Conservation (phyloP, 2,329 filamentous ascomycete genomes). For the Amauroascus verrucosus region DNA sequence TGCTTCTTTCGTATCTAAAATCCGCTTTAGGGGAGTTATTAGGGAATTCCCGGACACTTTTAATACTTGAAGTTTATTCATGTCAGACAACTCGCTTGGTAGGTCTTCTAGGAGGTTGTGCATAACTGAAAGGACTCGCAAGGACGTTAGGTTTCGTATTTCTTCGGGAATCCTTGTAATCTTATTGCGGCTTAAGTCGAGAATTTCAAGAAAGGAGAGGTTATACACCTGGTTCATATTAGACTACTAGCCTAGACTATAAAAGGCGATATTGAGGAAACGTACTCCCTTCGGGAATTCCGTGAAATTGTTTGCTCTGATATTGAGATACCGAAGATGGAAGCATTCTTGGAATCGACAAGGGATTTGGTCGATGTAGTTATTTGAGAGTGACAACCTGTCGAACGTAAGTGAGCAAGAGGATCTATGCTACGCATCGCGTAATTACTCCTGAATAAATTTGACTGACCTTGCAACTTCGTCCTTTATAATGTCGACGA, state of each 20-base stretch:
- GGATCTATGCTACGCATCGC: not conserved
- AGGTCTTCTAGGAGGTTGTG: conserved; percentile 79
- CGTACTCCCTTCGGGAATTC: conserved; percentile 56
- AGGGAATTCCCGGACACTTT: conserved; percentile 86
- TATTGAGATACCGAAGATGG: conserved; percentile 42
- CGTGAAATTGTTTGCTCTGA: conserved; percentile 41
- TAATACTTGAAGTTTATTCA: conserved; percentile 77
- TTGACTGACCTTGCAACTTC: conserved; percentile 41
- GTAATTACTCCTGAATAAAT: not conserved
- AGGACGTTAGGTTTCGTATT: conserved; percentile 66
- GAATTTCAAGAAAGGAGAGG: conserved; percentile 76
- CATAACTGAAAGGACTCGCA: conserved; percentile 81
- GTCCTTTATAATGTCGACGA: conserved; percentile 44
- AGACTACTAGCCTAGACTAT: not conserved
- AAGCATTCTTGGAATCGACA: conserved; percentile 40
- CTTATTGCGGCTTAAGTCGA: conserved; percentile 84
- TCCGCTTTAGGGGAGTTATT: conserved; percentile 63
- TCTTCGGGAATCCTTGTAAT: conserved; percentile 67
- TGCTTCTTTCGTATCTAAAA: conserved; percentile 55
- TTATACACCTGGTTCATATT: conserved; percentile 59
- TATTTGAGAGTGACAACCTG: conserved; percentile 43
- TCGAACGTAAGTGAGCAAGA: conserved; percentile 11
- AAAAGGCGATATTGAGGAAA: conserved; percentile 16
- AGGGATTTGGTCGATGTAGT: conserved; percentile 41
- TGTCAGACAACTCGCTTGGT: conserved; percentile 74